These are phyloP conservation scores for Pestalotiopsis sp. DNA, from an alignment of 2,329 filamentous ascomycete species.

Conservation along the genomic window DNA sequence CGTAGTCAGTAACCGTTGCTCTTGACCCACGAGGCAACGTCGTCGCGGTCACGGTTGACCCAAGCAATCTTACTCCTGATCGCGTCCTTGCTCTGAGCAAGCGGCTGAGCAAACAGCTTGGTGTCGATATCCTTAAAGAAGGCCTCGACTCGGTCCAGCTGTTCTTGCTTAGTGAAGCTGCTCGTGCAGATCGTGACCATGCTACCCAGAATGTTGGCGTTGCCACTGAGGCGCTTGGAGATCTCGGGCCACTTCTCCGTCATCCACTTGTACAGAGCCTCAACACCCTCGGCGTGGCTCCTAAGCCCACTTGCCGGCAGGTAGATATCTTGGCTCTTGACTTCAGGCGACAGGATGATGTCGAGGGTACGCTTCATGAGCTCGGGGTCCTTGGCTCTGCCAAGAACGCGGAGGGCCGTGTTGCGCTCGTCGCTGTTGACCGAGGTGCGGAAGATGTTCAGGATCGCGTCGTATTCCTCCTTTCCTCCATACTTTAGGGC, in stretches of 20 bases:
- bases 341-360: conserved; percentile 75
- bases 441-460: conserved; percentile 75
- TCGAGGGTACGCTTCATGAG: conserved; percentile 81
- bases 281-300: conserved; percentile 74
- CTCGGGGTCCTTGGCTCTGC: conserved; percentile 74
- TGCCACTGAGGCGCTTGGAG: conserved; percentile 80
- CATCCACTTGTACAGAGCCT: conserved; percentile 82
- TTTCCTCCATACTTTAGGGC: conserved; percentile 81
- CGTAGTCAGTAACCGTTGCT: conserved; percentile 56
- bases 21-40: conserved; percentile 69
- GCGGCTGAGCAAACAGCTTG: conserved; percentile 80
- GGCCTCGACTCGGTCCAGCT: conserved; percentile 73
- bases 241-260: conserved; percentile 87
- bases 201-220: conserved; percentile 80
- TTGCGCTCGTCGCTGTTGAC: conserved; percentile 87
- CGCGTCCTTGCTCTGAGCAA: conserved; percentile 87
- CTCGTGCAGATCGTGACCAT: conserved; percentile 83
- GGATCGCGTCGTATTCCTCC: conserved; percentile 78
- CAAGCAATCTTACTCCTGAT: conserved; percentile 84
- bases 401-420: conserved; percentile 81
- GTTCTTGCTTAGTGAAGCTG: conserved; percentile 76
- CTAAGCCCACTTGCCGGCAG: conserved; percentile 81
- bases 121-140: conserved; percentile 86
- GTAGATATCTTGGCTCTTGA: conserved; percentile 95
- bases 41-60: conserved; percentile 74